These are phyloP conservation scores for Dendrocalamus latiflorus DNA, from an alignment of 202 grass and related monocot species.

Conservation along the genomic window DNA sequence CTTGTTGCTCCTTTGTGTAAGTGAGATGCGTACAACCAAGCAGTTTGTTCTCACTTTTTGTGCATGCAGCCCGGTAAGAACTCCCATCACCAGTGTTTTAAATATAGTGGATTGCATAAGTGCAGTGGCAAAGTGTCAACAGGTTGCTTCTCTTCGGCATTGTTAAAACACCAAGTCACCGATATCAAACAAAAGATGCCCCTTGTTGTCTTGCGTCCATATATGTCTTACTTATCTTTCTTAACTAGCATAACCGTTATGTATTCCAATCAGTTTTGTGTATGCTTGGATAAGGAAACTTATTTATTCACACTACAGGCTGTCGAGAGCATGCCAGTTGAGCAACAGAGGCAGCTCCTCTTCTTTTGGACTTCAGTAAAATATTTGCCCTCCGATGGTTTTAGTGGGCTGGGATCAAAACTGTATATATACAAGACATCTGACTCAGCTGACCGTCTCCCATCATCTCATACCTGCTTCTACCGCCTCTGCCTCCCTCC, in stretches of 20 bases:
- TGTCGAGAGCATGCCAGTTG: no score
- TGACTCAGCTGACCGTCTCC: slow-evolving; percentile 63
- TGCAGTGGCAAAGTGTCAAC: background rate
- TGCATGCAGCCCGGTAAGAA: background rate
- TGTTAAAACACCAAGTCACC: background rate
- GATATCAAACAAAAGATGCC: background rate
- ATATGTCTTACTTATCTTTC: no score
- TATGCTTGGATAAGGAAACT: no score
- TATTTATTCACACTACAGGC: no score
- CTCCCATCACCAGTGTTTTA: background rate
- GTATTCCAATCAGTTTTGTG: no score
- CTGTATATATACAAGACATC: no score
- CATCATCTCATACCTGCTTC: slow-evolving; percentile 94
- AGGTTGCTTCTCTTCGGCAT: background rate
- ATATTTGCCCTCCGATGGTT: no score
- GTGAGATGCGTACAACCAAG: slow-evolving; percentile 1
- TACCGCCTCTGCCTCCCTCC: slow-evolving; percentile 83
- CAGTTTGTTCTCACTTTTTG: background rate
- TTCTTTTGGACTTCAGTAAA: no score
- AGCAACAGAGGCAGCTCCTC: no score
- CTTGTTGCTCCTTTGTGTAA: background rate
- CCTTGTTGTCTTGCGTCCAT: background rate
- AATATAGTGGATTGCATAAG: background rate
- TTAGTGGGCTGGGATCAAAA: no score
- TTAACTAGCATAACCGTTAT: no score